Conservation (phyloP, 495 filamentous ascomycete species). For the Apiosordaria backusii region DNA sequence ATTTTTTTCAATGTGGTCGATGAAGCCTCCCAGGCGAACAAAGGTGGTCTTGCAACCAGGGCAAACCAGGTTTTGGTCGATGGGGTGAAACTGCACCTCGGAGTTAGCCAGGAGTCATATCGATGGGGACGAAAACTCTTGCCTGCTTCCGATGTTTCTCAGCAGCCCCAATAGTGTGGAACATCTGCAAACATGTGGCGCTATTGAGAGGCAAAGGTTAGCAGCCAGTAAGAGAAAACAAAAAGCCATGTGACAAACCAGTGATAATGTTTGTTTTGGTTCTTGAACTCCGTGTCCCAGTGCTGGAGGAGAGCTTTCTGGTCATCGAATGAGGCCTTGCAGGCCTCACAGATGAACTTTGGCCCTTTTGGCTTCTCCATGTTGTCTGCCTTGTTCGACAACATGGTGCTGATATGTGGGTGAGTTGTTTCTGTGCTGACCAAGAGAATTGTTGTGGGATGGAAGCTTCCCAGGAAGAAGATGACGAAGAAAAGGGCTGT, state of each 20-base stretch:
- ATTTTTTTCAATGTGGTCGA: neutral
- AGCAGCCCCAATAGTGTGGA: neutral
- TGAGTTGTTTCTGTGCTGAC: too few species aligned
- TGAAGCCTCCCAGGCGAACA: neutral
- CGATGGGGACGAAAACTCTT: neutral
- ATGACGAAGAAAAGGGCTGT: neutral
- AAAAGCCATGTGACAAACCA: neutral
- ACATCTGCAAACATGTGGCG: neutral
- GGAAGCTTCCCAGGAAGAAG: neutral
- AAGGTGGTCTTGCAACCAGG: neutral
- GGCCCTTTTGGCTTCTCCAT: neutral
- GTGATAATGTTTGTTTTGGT: neutral
- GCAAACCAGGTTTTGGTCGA: neutral
- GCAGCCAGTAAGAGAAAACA: neutral
- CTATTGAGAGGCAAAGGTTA: neutral
- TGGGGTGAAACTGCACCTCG: neutral
- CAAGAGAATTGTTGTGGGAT: too few species aligned
- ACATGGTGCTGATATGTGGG: neutral
- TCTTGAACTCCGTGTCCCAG: neutral
- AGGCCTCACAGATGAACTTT: neutral
- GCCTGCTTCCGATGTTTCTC: neutral
- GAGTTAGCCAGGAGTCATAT: neutral
- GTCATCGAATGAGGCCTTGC: neutral
- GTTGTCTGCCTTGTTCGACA: neutral
- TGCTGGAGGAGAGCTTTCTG: neutral